Evolutionary conservation across 805 yeast genomes (phyloP), one percentile per base, ranked within the genome.

Genomic region (Pichia nanzhaoensis): DNA sequence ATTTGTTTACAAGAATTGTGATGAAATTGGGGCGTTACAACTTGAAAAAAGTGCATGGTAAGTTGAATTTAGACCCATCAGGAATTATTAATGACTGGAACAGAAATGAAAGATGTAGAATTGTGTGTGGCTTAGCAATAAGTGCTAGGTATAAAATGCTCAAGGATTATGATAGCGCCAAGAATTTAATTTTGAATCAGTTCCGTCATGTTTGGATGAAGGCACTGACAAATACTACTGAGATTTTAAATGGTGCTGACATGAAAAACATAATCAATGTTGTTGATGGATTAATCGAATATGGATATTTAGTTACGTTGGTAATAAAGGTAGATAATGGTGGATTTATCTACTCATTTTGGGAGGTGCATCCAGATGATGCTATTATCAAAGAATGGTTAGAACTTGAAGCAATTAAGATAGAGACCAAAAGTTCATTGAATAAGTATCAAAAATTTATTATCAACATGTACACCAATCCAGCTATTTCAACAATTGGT

Each of bases 291-390:
- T 33, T 45, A 34, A 37, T 53, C 33, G 39, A 48, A 18, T 42
- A 44, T 18, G 34, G 46, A 14, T 20, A 27, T 19, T 32, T 57
- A n/a, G 41, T 43, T 30, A 46, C 50, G 1, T 21, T 44, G 10
- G 50, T 57, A 2, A 17, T 48, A 5, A 46, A 39, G 5, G 39
- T 53, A 3, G 34, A 49, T 2, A 46, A 49, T 36, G 19, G 33
- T 0, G 28, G 31, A 4, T 50, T 62, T n/a, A 50, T 49, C 3
- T 61, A 53, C 40, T 44, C 55, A 5, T 53, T 51, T 37, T 60
- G 65, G 65, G 65, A 61, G 30, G 31, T 34, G 17, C 43, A 52
- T 32, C 57, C 61, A 7, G 42, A 22, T 17, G 53, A 50, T 31
- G 37, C 42, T 3, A 37, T 42, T 16, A 44, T 55, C 14, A 51